Evolutionary conservation across 352 stramenopile species (phyloP), one percentile per base, ranked within the genome.

Genomic region (Globisporangium echinulatum): DNA sequence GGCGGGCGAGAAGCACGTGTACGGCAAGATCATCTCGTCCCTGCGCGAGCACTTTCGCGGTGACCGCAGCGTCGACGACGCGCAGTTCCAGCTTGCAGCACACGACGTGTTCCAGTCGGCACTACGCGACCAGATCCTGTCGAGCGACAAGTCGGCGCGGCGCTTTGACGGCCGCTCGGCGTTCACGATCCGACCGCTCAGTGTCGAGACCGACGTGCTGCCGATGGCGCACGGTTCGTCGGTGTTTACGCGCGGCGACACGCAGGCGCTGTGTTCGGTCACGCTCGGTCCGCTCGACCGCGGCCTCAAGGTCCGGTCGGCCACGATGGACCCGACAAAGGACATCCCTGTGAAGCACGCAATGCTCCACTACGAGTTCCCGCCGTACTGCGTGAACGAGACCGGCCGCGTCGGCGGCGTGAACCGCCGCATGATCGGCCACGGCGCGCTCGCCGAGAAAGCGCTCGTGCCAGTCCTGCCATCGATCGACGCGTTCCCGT

Each of bases 301-400:
- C 65, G 84, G 80, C 1, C 69, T 95, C 52, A 75, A 75, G 37
- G 70, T 93, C 53, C 85, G 83, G 50, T 84, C 76, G 54, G 74
- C 82, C 15, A 62, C 82, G 9, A 61, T 79, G 40, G 73, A 88
- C 52, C 71, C 69, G 33, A 65, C 68, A 17, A 70, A 79, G 33
- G 59, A 72, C 54, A 62, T 71, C 53, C 58, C 69, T 37, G 54
- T 87, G 43, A 91, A 94, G 62, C 75, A 92, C 58, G 82, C 84
- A 56, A 99, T 99, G 74, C 78, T 99, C 60, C 96, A 99, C 74
- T 99, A 99, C 64, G 92, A 99, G 63, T 99, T 99, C 74, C 96
- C 97, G 10, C 91, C 96, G 1, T 99, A 97, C 75, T 97, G 87
- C 63, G 96, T 99, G 13, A 98, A 98, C 49, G 94, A 98, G 59